Evolutionary conservation across 148 eudicot genomes (phyloP).

Genomic region (Diospyros kaki): DNA sequence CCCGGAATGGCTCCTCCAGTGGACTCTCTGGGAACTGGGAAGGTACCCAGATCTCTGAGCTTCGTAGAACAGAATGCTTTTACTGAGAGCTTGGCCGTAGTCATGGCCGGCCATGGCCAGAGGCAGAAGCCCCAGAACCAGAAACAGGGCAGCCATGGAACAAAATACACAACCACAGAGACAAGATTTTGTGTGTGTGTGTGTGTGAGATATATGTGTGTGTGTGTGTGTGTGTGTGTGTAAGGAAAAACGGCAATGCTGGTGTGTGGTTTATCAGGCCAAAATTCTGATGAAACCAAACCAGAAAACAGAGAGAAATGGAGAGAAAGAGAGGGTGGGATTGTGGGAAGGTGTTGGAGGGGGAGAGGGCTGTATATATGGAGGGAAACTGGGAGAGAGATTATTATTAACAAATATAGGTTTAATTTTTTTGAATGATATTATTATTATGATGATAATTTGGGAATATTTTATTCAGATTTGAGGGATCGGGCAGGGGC

Average conservation of each 20-base stretch:
- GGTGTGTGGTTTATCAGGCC: too few relatives aligned
- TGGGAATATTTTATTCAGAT: not conserved
- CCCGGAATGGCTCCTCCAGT: conserved; percentile 89
- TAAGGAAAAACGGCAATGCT: too few relatives aligned
- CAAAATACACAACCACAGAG: conserved; percentile 14
- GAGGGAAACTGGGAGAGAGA: conserved; percentile 28
- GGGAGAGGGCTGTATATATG: conserved; percentile 45
- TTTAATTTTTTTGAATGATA: conserved; percentile 6
- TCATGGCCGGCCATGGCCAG: conserved; percentile 62
- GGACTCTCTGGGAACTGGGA: conserved; percentile 73
- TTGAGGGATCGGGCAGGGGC: conserved; percentile 20
- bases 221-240: too few relatives aligned
- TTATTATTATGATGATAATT: not conserved
- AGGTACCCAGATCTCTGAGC: conserved; percentile 97
- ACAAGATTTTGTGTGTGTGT: conserved; percentile 13
- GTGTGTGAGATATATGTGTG: not conserved
- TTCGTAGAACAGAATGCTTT: conserved; percentile 87
- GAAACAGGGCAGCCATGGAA: conserved; percentile 38
- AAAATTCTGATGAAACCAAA: too few relatives aligned
- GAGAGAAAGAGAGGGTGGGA: conserved; percentile 18
- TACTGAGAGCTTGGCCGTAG: conserved; percentile 76
- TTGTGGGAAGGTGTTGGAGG: conserved; percentile 18
- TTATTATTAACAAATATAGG: conserved; percentile 33
- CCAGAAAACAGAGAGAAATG: conserved; percentile 5
- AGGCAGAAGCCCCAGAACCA: conserved; percentile 31